Evolutionary conservation across 2,329 filamentous ascomycete species (phyloP).

Genomic region (Talaromyces pinophilus): DNA sequence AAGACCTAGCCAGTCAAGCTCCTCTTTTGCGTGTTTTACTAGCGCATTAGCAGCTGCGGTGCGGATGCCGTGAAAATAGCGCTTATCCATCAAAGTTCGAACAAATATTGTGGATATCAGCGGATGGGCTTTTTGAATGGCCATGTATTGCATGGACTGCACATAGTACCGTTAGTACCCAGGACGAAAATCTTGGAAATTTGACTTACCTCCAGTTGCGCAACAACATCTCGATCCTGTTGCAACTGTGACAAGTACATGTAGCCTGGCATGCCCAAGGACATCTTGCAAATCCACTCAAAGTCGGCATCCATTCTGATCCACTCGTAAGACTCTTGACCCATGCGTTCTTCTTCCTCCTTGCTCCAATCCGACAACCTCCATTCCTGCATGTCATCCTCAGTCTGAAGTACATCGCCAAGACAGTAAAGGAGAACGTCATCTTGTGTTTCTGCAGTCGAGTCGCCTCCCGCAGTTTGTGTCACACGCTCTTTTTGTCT

Average conservation of each 20-base stretch:
- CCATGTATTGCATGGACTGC: conserved; percentile 73
- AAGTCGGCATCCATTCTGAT: conserved; percentile 97
- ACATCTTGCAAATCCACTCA: conserved; percentile 91
- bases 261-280: conserved; percentile 81
- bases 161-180: conserved; percentile 19
- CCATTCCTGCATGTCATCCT: conserved; percentile 82
- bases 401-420: conserved; percentile 82
- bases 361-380: conserved; percentile 83
- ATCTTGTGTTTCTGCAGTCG: conserved; percentile 66
- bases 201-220: conserved; percentile 62
- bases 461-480: conserved; percentile 64
- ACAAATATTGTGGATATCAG: conserved; percentile 87
- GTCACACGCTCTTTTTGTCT: conserved; percentile 76
- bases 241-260: conserved; percentile 98
- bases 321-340: conserved; percentile 97
- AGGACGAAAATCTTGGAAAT: conserved; percentile 18
- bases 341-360: conserved; percentile 87
- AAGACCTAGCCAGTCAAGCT: conserved; percentile 73
- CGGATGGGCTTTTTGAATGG: conserved; percentile 67
- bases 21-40: conserved; percentile 71
- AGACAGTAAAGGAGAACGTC: conserved; percentile 87
- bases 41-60: conserved; percentile 79
- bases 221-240: conserved; percentile 93
- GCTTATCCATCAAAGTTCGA: conserved; percentile 83
- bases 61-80: conserved; percentile 93